These are phyloP conservation scores for Orbilia brochopaga DNA, from an alignment of 2,329 filamentous ascomycete species.

Conservation along the genomic window DNA sequence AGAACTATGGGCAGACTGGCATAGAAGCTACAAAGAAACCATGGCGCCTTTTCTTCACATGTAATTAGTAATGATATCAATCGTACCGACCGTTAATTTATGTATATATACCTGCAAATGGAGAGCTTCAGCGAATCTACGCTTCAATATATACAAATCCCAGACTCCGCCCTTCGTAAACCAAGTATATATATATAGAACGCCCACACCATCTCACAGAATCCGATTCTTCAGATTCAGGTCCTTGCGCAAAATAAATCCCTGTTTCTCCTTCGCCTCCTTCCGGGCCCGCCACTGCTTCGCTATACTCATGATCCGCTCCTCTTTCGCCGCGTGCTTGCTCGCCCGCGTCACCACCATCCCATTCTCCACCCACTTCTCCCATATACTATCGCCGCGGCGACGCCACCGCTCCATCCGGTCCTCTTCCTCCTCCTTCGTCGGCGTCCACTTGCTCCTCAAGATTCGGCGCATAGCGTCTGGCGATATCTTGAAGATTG, in stretches of 20 bases:
- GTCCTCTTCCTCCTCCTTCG: constrained; percentile 64
- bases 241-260: constrained; percentile 27
- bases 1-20: too few relatives aligned
- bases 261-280: constrained; percentile 22
- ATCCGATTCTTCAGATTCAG: constrained; percentile 50
- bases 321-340: constrained; percentile 23
- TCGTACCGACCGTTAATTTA: too few relatives aligned
- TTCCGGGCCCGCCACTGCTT: not conserved
- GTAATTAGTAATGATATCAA: too few relatives aligned
- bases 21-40: too few relatives aligned
- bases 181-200: not conserved
- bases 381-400: constrained; percentile 68
- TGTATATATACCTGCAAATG: too few relatives aligned
- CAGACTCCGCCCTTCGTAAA: not conserved
- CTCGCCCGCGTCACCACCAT: constrained; percentile 36
- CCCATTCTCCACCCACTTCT: constrained; percentile 31
- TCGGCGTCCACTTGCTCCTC: constrained; percentile 75
- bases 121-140: too few relatives aligned
- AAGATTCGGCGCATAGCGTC: constrained; percentile 89
- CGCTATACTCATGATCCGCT: not conserved
- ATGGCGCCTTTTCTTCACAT: too few relatives aligned
- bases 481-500: constrained; percentile 82
- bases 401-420: constrained; percentile 69
- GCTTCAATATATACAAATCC: too few relatives aligned
- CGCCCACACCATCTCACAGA: constrained; percentile 7